A percentile compares a stretch with the other conserved stretches of the same genome.
phyloP scores from a whole-genome alignment of 768 basidiomycete genomes.

The Lanmaoa pseudosensibilis region DNA sequence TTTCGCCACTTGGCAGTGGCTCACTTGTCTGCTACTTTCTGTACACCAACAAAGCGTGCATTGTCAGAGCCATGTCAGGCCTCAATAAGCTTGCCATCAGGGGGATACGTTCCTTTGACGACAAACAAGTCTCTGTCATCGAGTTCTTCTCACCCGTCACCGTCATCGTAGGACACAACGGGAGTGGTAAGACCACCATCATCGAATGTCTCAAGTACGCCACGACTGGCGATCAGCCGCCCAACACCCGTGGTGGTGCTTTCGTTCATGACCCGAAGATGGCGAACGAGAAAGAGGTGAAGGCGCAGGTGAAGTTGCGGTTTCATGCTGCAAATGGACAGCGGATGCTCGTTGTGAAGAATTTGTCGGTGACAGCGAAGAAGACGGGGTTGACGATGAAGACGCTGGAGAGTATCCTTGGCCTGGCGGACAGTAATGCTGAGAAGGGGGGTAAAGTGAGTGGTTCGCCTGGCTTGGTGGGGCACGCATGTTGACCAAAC shows the following conservation, averaged over 20 bases:
- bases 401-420: conserved; percentile 90
- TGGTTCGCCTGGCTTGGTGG: background rate
- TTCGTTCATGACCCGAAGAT: conserved; percentile 99
- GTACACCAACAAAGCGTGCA: too few species aligned
- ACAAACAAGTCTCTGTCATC: conserved; percentile 89
- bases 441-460: conserved; percentile 76
- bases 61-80: conserved; percentile 51
- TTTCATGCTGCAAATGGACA: conserved; percentile 89
- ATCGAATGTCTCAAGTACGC: conserved; percentile 99
- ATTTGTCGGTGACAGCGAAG: conserved; percentile 90
- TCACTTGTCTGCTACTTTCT: background rate
- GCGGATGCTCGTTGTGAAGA: conserved; percentile 87
- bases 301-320: conserved; percentile 94
- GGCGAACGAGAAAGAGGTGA: conserved; percentile 98
- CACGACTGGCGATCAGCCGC: conserved; percentile 96
- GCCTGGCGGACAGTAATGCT: conserved; percentile 61
- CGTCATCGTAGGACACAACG: conserved; percentile 98
- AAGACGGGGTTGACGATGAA: conserved; percentile 96
- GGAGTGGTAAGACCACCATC: conserved; percentile 97
- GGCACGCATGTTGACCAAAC: background rate
- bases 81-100: conserved; percentile 93
- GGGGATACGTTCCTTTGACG: conserved; percentile 94
- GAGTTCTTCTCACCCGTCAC: conserved; percentile 98
- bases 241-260: conserved; percentile 97
- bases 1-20: too few species aligned